Evolutionary conservation across 495 filamentous ascomycete genomes (phyloP), one percentile per base, ranked within the genome.

Genomic region (Lasiosphaeris hirsuta): DNA sequence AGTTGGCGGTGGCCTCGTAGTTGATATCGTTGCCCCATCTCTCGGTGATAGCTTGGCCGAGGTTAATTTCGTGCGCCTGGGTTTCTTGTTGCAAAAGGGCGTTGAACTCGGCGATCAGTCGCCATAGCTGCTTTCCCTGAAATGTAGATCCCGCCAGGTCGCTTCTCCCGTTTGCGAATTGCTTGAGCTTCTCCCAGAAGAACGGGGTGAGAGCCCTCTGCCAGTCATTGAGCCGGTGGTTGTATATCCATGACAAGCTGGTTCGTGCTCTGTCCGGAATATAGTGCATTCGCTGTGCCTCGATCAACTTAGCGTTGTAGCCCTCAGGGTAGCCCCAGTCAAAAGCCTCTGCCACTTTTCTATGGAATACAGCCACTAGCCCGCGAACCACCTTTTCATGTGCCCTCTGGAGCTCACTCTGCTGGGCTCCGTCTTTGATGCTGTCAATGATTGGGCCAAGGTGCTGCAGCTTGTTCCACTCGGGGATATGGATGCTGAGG

Each of bases 391-490:
- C 44, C 3, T n/a, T 44, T 0, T 30, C 17, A 35, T 59, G 62
- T 0, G 64, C 60, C 45, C 73, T 76, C 63, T 83, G 75, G 76
- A 86, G 88, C 5, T 39, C 54, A 84, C 78, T 36, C 11, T 14
- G 7, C 11, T 43, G 41, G 7, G 19, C 2, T 10, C 0, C 17
- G 35, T 15, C 36, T 0, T 54, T 11, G 1, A 58, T 10, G 5
- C 18, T 14, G 4, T 38, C 36, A 5, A 59, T 54, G 18, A 51
- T 13, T 0, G 46, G 18, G n/a, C 43, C 56, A 10, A 56, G 14
- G 10, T 47, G 9, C n/a, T 34, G 9, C 6, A 69, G 39, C n/a
- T 39, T 53, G 0, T 49, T 40, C 68, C 69, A 72, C 40, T 67
- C 46, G 0, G 7, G 4, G n/a, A 61, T 56, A 8, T 14, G 10